Percentiles rank a stretch among this genome's conserved stretches.
Evolutionary conservation across 169 alveolate genomes (phyloP).

Genomic region (Hammondia hammondi): DNA sequence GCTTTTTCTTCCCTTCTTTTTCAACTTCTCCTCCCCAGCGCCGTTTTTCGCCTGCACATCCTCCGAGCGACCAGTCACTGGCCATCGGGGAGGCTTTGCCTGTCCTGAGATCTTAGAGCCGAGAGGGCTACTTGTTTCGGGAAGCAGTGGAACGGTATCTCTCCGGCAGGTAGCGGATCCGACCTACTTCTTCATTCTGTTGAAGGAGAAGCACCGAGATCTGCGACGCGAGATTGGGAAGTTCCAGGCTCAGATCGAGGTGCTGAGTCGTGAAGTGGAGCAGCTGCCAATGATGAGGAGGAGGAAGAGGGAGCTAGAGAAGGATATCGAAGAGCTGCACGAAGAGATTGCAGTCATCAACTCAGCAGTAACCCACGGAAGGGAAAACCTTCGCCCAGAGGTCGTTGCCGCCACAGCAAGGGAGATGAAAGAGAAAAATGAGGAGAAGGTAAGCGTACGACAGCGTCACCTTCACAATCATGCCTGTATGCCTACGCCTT

Average conservation of each 20-base stretch:
- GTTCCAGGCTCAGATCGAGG: constrained; percentile 1
- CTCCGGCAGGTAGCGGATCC: neutral
- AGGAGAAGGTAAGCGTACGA: neutral
- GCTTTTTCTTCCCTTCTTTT: neutral
- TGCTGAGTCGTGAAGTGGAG: neutral
- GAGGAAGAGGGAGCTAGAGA: neutral
- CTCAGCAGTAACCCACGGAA: neutral
- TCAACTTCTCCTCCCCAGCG: neutral
- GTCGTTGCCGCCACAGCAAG: neutral
- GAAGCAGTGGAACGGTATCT: neutral
- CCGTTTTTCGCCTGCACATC: neutral
- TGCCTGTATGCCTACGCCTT: neutral
- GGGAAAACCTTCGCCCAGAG: neutral
- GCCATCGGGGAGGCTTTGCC: neutral
- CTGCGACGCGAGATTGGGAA: neutral
- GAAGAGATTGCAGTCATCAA: neutral
- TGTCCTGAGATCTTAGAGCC: neutral
- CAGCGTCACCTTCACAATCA: neutral
- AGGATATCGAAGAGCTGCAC: neutral
- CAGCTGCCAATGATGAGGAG: neutral
- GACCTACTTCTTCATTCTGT: neutral
- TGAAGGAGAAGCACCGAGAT: neutral
- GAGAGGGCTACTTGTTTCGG: neutral
- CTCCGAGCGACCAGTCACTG: neutral
- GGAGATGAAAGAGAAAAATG: neutral